Conservation (phyloP, 257 asterid species). For the Primulina huaijiensis region DNA sequence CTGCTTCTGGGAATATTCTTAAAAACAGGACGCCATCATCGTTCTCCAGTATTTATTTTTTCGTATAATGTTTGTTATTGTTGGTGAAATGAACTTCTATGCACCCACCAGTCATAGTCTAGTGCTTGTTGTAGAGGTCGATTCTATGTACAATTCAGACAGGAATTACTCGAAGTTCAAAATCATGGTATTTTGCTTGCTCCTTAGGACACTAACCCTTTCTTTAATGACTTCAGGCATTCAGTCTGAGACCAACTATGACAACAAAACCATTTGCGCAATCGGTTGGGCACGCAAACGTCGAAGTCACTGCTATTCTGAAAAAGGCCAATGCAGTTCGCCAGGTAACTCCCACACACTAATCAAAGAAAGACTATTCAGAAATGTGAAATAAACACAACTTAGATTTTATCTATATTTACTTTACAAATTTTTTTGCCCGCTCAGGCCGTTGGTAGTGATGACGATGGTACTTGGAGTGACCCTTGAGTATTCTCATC, state of each 20-base stretch:
- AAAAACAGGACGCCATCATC: too few species aligned
- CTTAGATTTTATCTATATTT: not conserved
- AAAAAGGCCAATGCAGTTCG: conserved; percentile 91
- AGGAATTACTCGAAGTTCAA: not conserved
- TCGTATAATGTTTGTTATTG: not conserved
- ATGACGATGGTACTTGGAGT: conserved; percentile 57
- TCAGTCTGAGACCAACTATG: conserved; percentile 69
- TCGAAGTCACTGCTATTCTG: conserved; percentile 76
- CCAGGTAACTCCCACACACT: conserved; percentile 45
- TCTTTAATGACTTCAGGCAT: conserved; percentile 51
- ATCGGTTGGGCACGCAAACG: conserved; percentile 43
- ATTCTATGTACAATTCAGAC: not conserved
- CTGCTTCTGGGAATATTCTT: not conserved
- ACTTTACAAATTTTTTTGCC: not conserved
- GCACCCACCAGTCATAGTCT: conserved; percentile 1
- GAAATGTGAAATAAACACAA: not conserved
- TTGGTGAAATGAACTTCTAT: not conserved
- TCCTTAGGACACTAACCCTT: conserved; percentile 10
- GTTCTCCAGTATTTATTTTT: not conserved
- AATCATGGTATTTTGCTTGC: not conserved
- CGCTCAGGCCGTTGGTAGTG: conserved; percentile 89
- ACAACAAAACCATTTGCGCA: conserved; percentile 46
- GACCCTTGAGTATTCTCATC: conserved; percentile 32
- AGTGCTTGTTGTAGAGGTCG: not conserved
- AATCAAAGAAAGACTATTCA: not conserved